phyloP scores from a whole-genome alignment of 2,329 filamentous ascomycete species.

The Hypoxylon sp. region DNA sequence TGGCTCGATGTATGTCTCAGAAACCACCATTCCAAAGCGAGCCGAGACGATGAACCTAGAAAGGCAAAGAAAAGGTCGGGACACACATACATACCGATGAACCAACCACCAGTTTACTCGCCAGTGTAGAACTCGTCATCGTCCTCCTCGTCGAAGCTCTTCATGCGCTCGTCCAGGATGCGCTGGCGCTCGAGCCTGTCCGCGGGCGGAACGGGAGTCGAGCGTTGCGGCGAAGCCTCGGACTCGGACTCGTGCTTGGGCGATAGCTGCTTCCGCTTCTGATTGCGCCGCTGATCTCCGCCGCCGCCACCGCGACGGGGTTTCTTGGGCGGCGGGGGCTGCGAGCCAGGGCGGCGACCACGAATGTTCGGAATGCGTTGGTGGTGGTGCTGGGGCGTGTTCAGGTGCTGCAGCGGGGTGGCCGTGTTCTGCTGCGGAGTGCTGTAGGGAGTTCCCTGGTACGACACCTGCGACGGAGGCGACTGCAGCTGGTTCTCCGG shows the following conservation, averaged over 20 bases:
- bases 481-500: not conserved
- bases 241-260: not conserved
- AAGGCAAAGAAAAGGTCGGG: too few relatives aligned
- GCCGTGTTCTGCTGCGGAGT: too few relatives aligned
- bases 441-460: too few relatives aligned
- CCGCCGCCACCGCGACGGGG: not conserved
- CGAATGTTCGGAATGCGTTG: too few relatives aligned
- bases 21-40: too few relatives aligned
- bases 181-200: slow-evolving; percentile 4
- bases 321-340: not conserved
- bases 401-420: not conserved
- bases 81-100: too few relatives aligned
- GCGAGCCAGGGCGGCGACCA: not conserved
- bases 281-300: not conserved
- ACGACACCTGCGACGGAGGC: too few relatives aligned
- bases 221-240: not conserved
- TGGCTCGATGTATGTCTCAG: too few relatives aligned
- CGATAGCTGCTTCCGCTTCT: too few relatives aligned
- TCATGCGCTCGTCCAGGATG: slow-evolving; percentile 2
- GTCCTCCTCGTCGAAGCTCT: slow-evolving; percentile 14
- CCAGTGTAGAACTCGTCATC: slow-evolving; percentile 1
- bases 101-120: too few relatives aligned
- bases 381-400: not conserved
- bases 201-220: not conserved
- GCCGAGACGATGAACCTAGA: too few relatives aligned